Conservation (phyloP, 805 yeast genomes). For the Lipomyces sp. region DNA sequence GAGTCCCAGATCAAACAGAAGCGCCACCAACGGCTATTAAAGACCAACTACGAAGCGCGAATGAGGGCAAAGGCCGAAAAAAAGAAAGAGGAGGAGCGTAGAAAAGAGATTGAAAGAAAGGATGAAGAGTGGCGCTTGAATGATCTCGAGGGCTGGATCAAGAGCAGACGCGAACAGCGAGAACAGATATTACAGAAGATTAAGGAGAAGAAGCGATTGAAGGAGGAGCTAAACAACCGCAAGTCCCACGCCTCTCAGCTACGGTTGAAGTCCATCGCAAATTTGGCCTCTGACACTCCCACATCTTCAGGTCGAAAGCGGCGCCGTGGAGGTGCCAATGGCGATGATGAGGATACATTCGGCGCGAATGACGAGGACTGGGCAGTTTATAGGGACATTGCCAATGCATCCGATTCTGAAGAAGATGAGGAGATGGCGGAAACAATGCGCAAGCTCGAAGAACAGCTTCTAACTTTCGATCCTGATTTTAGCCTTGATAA, state of each 20-base stretch:
- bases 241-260: slow-evolving; percentile 90
- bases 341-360: slow-evolving; percentile 90
- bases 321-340: slow-evolving; percentile 53
- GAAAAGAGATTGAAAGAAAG: slow-evolving; percentile 62
- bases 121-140: slow-evolving; percentile 78
- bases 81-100: slow-evolving; percentile 62
- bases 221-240: slow-evolving; percentile 81
- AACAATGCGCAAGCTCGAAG: slow-evolving; percentile 58
- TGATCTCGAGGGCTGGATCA: slow-evolving; percentile 81
- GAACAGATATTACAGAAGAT: slow-evolving; percentile 61
- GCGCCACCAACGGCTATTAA: slow-evolving; percentile 77
- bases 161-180: slow-evolving; percentile 65
- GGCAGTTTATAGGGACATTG: slow-evolving; percentile 85
- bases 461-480: slow-evolving; percentile 76
- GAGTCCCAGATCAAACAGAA: slow-evolving; percentile 86
- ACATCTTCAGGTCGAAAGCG: slow-evolving; percentile 35
- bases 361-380: slow-evolving; percentile 97
- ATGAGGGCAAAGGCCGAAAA: slow-evolving; percentile 80
- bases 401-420: slow-evolving; percentile 71
- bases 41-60: slow-evolving; percentile 89
- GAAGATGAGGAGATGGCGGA: slow-evolving; percentile 63
- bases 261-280: slow-evolving; percentile 89
- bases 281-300: slow-evolving; percentile 70
- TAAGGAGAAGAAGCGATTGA: slow-evolving; percentile 70
- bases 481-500: slow-evolving; percentile 86